Percentiles rank a stretch among this genome's conserved stretches.
These are phyloP conservation scores for Dalbergia cochinchinensis DNA, from an alignment of 306 rosid species.

Conservation along the genomic window DNA sequence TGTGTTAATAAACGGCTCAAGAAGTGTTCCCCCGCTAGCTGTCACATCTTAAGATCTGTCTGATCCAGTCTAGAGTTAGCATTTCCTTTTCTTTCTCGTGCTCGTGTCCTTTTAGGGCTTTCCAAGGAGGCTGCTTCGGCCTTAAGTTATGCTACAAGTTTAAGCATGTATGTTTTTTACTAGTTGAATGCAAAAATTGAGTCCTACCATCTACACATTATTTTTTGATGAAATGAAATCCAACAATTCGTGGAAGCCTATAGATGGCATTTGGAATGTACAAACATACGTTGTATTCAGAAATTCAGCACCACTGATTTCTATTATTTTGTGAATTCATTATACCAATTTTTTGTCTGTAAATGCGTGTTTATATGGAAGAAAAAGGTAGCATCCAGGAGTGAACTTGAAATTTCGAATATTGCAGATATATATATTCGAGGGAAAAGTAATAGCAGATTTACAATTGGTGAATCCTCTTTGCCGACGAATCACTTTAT, in stretches of 20 bases:
- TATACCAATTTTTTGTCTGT: background rate
- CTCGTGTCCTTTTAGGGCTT: constrained; percentile 31
- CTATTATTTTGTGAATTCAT: constrained; percentile 9
- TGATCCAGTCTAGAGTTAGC: constrained; percentile 13
- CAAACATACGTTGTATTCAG: background rate
- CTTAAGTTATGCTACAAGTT: background rate
- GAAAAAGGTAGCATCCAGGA: no score
- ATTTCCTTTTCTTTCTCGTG: constrained; percentile 26
- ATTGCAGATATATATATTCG: background rate
- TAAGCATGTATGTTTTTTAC: background rate
- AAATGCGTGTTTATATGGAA: background rate
- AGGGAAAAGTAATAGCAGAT: background rate
- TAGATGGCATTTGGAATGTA: background rate
- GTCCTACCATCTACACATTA: background rate
- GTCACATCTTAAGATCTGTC: background rate
- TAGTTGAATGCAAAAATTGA: background rate
- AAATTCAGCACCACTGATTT: constrained; percentile 4
- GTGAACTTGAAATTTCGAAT: background rate
- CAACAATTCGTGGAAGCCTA: constrained; percentile 14
- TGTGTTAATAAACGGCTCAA: constrained; percentile 10
- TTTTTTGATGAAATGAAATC: constrained; percentile 9
- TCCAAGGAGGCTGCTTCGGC: background rate
- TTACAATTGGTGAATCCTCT: background rate
- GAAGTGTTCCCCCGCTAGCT: constrained; percentile 22
- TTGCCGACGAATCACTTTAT: background rate